phyloP scores from a whole-genome alignment of 1,284 basidiomycete genomes.

The Singerocomus inundabilis region DNA sequence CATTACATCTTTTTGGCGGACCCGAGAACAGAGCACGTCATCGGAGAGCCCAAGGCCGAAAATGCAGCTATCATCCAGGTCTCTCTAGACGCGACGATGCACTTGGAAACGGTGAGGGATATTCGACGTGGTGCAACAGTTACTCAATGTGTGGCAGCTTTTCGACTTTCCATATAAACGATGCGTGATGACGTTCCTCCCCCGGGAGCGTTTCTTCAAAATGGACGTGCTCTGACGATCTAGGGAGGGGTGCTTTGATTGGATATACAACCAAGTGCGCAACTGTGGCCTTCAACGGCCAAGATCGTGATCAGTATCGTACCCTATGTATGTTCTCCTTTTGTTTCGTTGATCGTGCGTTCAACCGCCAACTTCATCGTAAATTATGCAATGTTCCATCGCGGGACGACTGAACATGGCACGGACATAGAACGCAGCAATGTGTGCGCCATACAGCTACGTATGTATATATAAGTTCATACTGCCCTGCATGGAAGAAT shows the following conservation, averaged over 20 bases:
- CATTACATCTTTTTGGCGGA: slow-evolving; percentile 53
- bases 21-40: slow-evolving; percentile 43
- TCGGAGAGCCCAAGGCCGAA: slow-evolving; percentile 46
- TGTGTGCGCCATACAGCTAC: slow-evolving; percentile 75
- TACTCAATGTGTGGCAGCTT: slow-evolving; percentile 15
- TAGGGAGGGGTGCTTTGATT: neutral
- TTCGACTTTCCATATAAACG: slow-evolving; percentile 39
- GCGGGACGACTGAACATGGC: too few species aligned
- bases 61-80: slow-evolving; percentile 38
- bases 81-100: slow-evolving; percentile 32
- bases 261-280: too few species aligned
- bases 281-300: too few species aligned
- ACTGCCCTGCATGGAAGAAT: neutral
- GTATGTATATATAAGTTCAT: neutral
- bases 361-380: too few species aligned
- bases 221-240: slow-evolving; percentile 30
- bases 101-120: slow-evolving; percentile 34
- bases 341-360: too few species aligned
- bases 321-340: too few species aligned
- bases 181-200: slow-evolving; percentile 24
- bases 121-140: neutral
- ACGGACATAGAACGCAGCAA: slow-evolving; percentile 64
- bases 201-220: slow-evolving; percentile 35
- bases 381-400: too few species aligned
- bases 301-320: too few species aligned